Evolutionary conservation across 805 yeast species (phyloP).

Genomic region (Metschnikowia cerradonensis): DNA sequence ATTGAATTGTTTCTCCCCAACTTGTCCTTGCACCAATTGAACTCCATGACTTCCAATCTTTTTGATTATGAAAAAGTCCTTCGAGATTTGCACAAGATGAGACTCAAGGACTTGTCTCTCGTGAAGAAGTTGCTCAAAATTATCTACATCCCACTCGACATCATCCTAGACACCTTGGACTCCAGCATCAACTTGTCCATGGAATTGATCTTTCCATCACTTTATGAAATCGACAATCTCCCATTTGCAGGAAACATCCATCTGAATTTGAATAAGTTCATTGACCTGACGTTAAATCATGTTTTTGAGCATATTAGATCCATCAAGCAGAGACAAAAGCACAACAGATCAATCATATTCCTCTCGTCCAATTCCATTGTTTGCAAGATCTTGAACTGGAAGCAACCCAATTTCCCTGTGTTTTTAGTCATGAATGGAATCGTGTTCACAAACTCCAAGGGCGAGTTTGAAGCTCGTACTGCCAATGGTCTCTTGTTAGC

Average conservation of each 20-base stretch:
- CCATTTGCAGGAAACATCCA: constrained; percentile 40
- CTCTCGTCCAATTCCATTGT: constrained; percentile 82
- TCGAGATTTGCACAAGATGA: constrained; percentile 36
- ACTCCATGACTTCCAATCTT: constrained; percentile 34
- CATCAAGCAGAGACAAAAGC: constrained; percentile 20
- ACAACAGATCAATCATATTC: constrained; percentile 67
- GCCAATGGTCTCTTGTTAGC: constrained; percentile 39
- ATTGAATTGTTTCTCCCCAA: constrained; percentile 60
- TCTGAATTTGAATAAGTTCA: constrained; percentile 63
- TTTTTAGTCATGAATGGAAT: constrained; percentile 78
- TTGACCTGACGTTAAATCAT: constrained; percentile 66
- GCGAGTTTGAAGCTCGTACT: constrained; percentile 36
- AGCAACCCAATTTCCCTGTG: constrained; percentile 96
- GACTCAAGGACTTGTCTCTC: constrained; percentile 30
- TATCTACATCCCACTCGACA: constrained; percentile 56
- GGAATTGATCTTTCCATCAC: constrained; percentile 74
- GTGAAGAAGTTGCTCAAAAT: constrained; percentile 44
- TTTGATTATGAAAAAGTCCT: constrained; percentile 40
- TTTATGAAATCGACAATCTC: constrained; percentile 34
- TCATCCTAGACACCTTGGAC: constrained; percentile 54
- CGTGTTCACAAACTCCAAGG: constrained; percentile 25
- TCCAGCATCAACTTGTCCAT: constrained; percentile 62
- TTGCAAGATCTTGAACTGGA: constrained; percentile 96
- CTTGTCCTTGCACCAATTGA: constrained; percentile 46
- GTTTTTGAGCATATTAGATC: constrained; percentile 74